These are phyloP conservation scores for Halenospora varia DNA, from an alignment of 495 filamentous ascomycete genomes.

Conservation along the genomic window DNA sequence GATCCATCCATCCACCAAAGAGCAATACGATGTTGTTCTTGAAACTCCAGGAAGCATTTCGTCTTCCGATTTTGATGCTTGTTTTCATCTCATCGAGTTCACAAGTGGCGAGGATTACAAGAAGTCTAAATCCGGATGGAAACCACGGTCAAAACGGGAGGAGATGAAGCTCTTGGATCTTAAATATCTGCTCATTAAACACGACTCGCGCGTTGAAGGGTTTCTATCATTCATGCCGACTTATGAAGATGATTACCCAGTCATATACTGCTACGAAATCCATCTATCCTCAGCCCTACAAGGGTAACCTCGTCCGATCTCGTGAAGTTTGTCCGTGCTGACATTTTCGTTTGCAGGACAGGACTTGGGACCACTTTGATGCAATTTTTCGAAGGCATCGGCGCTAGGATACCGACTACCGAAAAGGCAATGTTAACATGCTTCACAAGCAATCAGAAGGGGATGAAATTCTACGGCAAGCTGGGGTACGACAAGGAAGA, in stretches of 20 bases:
- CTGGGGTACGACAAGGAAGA: conserved; percentile 66
- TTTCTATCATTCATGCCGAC: conserved; percentile 84
- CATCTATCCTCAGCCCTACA: conserved; percentile 59
- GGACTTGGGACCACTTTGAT: conserved; percentile 43
- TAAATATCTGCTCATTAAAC: conserved; percentile 59
- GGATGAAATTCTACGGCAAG: conserved; percentile 60
- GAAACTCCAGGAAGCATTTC: conserved; percentile 43
- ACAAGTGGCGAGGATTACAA: conserved; percentile 67
- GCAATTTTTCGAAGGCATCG: conserved; percentile 37
- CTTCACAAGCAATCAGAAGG: conserved; percentile 62
- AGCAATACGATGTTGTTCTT: conserved; percentile 40
- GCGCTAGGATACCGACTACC: conserved; percentile 43
- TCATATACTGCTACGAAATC: conserved; percentile 87
- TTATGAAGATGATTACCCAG: conserved; percentile 67
- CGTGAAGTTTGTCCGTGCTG: conserved; percentile 6
- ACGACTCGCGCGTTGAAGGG: conserved; percentile 39
- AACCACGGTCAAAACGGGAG: conserved; percentile 57
- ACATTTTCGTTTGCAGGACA: conserved; percentile 31
- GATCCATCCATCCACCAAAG: conserved; percentile 37
- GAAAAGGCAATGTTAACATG: conserved; percentile 83
- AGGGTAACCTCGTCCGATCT: conserved; percentile 29
- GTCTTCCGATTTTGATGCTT: conserved; percentile 52
- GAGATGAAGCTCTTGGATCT: conserved; percentile 76
- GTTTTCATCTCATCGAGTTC: conserved; percentile 66
- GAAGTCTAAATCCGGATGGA: conserved; percentile 63